phyloP scores from a whole-genome alignment of 345 rosid genomes.

The Durio zibethinus region DNA sequence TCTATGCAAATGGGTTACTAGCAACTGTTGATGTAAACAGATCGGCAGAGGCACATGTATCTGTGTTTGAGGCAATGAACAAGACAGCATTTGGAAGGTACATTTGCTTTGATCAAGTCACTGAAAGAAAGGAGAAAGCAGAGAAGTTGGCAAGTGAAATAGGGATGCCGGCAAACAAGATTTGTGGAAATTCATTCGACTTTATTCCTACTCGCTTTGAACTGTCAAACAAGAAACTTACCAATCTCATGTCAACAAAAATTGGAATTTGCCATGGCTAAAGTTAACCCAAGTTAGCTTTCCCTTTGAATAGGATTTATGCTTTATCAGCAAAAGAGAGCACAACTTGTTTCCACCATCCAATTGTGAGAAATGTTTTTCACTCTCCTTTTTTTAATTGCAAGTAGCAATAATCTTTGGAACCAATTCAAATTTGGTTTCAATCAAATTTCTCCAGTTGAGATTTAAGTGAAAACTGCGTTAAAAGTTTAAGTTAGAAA shows the following conservation, averaged over 20 bases:
- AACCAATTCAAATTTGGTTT: background rate
- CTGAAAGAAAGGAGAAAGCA: conserved; percentile 28
- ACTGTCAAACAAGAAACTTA: conserved; percentile 46
- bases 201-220: conserved; percentile 8
- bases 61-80: conserved; percentile 54
- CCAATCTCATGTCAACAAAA: conserved; percentile 38
- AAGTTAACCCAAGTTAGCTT: background rate
- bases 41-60: conserved; percentile 56
- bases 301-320: background rate
- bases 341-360: too few relatives aligned
- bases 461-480: too few relatives aligned
- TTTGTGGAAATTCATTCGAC: conserved; percentile 25
- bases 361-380: too few relatives aligned
- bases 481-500: too few relatives aligned
- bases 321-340: background rate
- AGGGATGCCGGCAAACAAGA: conserved; percentile 39
- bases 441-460: too few relatives aligned
- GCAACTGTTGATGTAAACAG: conserved; percentile 48
- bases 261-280: conserved; percentile 27
- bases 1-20: conserved; percentile 41
- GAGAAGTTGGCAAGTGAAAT: conserved; percentile 34
- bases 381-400: background rate
- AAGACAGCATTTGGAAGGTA: conserved; percentile 51
- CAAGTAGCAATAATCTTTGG: too few relatives aligned
- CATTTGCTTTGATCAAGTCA: conserved; percentile 51